A percentile compares a stretch with the other conserved stretches of the same genome.
phyloP scores from a whole-genome alignment of 805 yeast species.

The Metschnikowia proteae region DNA sequence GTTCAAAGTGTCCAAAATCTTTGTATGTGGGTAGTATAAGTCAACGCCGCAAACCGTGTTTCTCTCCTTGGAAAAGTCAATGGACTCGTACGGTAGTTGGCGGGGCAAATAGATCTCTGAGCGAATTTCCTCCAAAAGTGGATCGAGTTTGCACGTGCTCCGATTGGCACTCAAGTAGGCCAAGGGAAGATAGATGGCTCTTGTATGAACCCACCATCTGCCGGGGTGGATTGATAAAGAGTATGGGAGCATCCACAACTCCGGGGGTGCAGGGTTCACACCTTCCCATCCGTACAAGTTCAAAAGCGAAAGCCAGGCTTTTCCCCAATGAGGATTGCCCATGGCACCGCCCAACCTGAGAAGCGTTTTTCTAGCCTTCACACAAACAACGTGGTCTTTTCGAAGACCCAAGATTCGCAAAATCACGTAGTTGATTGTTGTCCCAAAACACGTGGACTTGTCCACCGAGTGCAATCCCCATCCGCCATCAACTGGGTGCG shows the following conservation, averaged over 20 bases:
- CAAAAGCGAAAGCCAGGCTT: conserved; percentile 79
- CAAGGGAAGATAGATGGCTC: conserved; percentile 85
- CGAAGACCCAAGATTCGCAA: conserved; percentile 76
- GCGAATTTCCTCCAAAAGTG: conserved; percentile 63
- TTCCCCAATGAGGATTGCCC: conserved; percentile 96
- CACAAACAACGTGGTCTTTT: conserved; percentile 71
- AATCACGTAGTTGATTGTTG: conserved; percentile 79
- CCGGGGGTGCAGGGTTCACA: conserved; percentile 97
- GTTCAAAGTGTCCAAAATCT: conserved; percentile 60
- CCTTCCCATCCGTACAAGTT: conserved; percentile 93
- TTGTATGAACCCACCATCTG: conserved; percentile 98
- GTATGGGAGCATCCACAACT: conserved; percentile 85
- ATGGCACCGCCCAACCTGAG: conserved; percentile 82
- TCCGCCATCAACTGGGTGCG: conserved; percentile 99
- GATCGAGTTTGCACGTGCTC: conserved; percentile 56
- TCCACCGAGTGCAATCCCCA: conserved; percentile 96
- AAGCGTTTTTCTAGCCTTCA: conserved; percentile 69
- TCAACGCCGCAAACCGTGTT: conserved; percentile 90
- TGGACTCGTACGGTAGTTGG: conserved; percentile 53
- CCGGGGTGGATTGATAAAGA: conserved; percentile 84
- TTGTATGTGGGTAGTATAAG: conserved; percentile 88
- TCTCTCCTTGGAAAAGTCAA: conserved; percentile 68
- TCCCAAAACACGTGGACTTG: conserved; percentile 93
- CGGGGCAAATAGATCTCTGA: conserved; percentile 61
- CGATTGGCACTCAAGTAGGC: conserved; percentile 69